Evolutionary conservation across 2,329 filamentous ascomycete genomes (phyloP).

Genomic region (Colletotrichum neosansevieriae): DNA sequence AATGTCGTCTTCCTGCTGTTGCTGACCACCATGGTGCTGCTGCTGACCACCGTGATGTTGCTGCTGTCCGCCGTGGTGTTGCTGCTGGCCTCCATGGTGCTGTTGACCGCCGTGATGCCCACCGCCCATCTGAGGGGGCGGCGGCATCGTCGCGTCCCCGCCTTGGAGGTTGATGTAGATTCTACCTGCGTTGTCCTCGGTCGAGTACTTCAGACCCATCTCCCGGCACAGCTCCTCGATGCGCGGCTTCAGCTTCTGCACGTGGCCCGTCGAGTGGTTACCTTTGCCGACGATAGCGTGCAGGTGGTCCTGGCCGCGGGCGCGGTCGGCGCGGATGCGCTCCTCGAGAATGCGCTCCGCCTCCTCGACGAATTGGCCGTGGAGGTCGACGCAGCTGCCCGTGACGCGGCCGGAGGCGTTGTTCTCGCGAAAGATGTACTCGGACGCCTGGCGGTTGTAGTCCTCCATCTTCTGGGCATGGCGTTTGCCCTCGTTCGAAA

Average conservation of each 20-base stretch:
- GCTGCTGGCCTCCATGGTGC: slow-evolving; percentile 56
- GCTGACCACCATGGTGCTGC: slow-evolving; percentile 60
- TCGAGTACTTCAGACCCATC: slow-evolving; percentile 83
- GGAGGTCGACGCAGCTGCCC: slow-evolving; percentile 89
- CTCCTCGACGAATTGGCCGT: slow-evolving; percentile 95
- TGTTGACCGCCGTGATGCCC: slow-evolving; percentile 52
- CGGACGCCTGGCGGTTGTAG: slow-evolving; percentile 91
- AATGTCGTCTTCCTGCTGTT: slow-evolving; percentile 69
- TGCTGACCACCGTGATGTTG: slow-evolving; percentile 57
- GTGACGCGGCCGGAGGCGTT: slow-evolving; percentile 82
- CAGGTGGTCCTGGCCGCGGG: slow-evolving; percentile 81
- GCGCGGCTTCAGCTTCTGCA: slow-evolving; percentile 96
- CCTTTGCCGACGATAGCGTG: slow-evolving; percentile 98
- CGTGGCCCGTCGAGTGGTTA: slow-evolving; percentile 83
- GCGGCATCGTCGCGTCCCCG: slow-evolving; percentile 66
- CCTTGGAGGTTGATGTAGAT: slow-evolving; percentile 91
- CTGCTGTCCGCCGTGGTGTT: slow-evolving; percentile 57
- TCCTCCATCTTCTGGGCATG: slow-evolving; percentile 88
- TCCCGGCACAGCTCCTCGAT: slow-evolving; percentile 90
- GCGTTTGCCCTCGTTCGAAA: slow-evolving; percentile 86
- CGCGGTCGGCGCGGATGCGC: slow-evolving; percentile 82
- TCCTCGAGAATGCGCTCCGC: slow-evolving; percentile 91
- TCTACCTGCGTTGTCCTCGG: slow-evolving; percentile 89
- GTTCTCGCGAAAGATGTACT: slow-evolving; percentile 96
- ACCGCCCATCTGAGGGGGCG: slow-evolving; percentile 54